phyloP scores from a whole-genome alignment of 176 grass and related monocot species.

The Oryza longistaminata region DNA sequence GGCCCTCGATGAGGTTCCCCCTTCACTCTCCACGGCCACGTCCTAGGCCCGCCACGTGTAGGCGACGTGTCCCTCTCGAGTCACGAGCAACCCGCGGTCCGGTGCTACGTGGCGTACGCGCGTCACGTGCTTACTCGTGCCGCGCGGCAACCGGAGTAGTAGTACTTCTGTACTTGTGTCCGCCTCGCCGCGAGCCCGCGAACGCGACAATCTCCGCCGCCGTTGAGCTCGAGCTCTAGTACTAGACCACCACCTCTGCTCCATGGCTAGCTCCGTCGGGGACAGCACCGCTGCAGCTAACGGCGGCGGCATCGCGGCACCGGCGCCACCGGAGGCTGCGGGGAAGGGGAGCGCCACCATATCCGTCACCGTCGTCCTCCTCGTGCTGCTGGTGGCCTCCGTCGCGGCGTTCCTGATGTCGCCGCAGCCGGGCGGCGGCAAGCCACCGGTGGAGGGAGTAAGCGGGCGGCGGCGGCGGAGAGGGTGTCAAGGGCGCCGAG shows the following conservation, averaged over 20 bases:
- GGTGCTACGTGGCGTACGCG: background rate
- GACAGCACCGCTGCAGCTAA: background rate
- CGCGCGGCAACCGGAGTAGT: background rate
- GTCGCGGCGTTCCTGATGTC: slow-evolving; percentile 26
- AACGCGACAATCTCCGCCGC: no score
- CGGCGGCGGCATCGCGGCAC: no score
- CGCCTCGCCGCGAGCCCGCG: background rate
- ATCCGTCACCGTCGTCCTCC: slow-evolving; percentile 38
- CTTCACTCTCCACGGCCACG: background rate
- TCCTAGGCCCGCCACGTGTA: background rate
- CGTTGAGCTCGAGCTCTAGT: background rate
- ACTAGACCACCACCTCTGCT: no score
- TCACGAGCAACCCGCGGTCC: background rate
- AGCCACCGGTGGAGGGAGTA: background rate
- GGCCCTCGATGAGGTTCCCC: background rate
- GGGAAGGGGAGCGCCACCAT: slow-evolving; percentile 20
- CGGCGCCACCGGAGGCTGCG: background rate
- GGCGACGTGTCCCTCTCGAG: background rate
- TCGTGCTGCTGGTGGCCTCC: slow-evolving; percentile 49
- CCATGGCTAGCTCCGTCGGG: background rate
- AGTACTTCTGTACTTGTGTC: background rate
- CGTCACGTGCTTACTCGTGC: background rate
- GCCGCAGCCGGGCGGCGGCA: background rate
- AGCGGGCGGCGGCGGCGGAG: background rate
- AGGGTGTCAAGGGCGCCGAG: background rate